Evolutionary conservation across 2,329 filamentous ascomycete genomes (phyloP).

Genomic region (Coniochaeta hoffmannii): DNA sequence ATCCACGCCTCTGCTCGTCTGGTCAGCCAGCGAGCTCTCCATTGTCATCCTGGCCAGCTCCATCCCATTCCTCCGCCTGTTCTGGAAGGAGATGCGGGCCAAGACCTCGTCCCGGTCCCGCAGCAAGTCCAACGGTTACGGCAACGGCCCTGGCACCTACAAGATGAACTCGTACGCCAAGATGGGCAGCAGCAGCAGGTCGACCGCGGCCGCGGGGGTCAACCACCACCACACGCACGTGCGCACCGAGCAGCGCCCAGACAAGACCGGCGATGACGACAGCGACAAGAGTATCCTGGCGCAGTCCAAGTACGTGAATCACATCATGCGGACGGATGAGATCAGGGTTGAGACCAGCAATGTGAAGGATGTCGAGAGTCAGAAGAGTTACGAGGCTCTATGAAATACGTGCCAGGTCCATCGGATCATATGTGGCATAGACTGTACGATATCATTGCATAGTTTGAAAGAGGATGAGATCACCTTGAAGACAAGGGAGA

Average conservation of each 20-base stretch:
- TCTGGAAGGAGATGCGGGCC: conserved; percentile 2
- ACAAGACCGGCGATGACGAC: background rate
- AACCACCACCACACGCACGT: background rate
- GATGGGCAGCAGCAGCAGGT: background rate
- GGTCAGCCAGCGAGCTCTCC: conserved; percentile 1
- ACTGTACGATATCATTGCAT: too few relatives aligned
- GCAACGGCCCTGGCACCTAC: background rate
- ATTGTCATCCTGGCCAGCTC: conserved; percentile 2
- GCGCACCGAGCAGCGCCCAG: background rate
- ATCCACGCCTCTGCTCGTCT: conserved; percentile 1
- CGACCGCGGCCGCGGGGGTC: background rate
- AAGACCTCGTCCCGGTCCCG: background rate
- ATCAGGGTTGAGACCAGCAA: background rate
- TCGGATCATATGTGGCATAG: too few relatives aligned
- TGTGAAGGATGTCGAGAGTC: too few relatives aligned
- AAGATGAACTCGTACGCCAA: background rate
- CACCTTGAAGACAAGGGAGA: too few relatives aligned
- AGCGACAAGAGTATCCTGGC: background rate
- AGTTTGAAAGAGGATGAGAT: too few relatives aligned
- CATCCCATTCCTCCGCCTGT: conserved; percentile 3
- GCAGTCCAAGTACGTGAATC: background rate
- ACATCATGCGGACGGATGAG: background rate
- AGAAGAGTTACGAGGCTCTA: too few relatives aligned
- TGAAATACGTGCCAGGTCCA: too few relatives aligned
- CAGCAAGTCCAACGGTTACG: background rate